phyloP scores from a whole-genome alignment of 192 early-diverging fungal genomes.

The Powellomyces hirtus region DNA sequence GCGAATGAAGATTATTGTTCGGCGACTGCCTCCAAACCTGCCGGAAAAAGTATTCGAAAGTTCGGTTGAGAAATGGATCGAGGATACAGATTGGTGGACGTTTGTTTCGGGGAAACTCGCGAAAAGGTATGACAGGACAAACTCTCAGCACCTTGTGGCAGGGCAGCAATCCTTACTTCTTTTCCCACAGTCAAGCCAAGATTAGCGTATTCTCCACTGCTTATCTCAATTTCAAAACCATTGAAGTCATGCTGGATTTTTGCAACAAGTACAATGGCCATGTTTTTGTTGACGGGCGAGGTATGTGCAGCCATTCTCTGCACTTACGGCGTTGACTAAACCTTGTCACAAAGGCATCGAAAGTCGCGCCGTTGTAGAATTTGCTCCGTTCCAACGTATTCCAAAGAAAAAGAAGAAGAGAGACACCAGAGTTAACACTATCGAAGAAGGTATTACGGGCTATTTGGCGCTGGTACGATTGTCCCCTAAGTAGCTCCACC shows the following conservation, averaged over 20 bases:
- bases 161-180: background rate
- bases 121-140: conserved; percentile 55
- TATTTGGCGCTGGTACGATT: no score
- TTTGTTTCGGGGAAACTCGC: conserved; percentile 72
- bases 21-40: conserved; percentile 72
- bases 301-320: conserved; percentile 18
- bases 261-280: conserved; percentile 75
- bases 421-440: conserved; percentile 73
- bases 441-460: conserved; percentile 61
- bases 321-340: background rate
- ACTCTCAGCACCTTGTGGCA: no score
- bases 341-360: conserved; percentile 58
- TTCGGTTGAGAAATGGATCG: conserved; percentile 57
- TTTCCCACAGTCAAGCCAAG: conserved; percentile 63
- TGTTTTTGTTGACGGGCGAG: conserved; percentile 65
- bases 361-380: conserved; percentile 72
- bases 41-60: conserved; percentile 69
- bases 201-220: conserved; percentile 67
- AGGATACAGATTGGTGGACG: conserved; percentile 45
- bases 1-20: conserved; percentile 79
- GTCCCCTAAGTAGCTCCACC: no score
- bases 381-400: conserved; percentile 73
- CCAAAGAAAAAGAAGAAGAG: conserved; percentile 63
- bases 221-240: conserved; percentile 70
- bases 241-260: conserved; percentile 70